Evolutionary conservation across 1,284 basidiomycete genomes (phyloP).

Genomic region (Wolfiporia cocos): DNA sequence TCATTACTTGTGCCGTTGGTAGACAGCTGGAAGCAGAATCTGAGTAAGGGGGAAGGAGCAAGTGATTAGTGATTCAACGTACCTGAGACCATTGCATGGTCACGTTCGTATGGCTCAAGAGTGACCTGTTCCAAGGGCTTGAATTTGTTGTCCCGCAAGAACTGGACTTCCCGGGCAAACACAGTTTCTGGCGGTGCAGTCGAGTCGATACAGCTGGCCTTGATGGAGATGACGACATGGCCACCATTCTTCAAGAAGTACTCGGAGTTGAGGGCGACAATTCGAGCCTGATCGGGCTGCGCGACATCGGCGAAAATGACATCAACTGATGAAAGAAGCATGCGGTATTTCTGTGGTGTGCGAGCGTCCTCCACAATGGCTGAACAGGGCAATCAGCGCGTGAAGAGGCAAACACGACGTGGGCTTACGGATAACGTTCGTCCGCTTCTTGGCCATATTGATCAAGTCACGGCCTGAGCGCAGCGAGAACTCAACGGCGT

Average conservation of each 20-base stretch:
- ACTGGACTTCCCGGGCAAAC: slow-evolving; percentile 87
- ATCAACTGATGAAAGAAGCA: slow-evolving; percentile 90
- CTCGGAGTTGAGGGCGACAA: slow-evolving; percentile 90
- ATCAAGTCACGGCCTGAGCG: slow-evolving; percentile 97
- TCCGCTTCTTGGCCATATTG: slow-evolving; percentile 99
- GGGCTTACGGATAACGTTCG: slow-evolving; percentile 93
- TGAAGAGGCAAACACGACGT: too few species aligned
- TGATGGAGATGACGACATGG: slow-evolving; percentile 95
- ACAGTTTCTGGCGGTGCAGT: slow-evolving; percentile 87
- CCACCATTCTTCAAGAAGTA: slow-evolving; percentile 96
- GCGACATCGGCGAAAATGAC: slow-evolving; percentile 98
- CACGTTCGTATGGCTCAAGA: slow-evolving; percentile 78
- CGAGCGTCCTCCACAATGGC: slow-evolving; percentile 98
- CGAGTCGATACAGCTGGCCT: slow-evolving; percentile 99
- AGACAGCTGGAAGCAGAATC: slow-evolving; percentile 35
- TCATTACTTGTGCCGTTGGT: slow-evolving; percentile 39
- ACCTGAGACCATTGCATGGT: slow-evolving; percentile 81
- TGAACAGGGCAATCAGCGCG: slow-evolving; percentile 28
- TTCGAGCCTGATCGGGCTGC: slow-evolving; percentile 97
- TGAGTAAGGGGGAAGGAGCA: not conserved
- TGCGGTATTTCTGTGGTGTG: slow-evolving; percentile 91
- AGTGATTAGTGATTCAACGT: slow-evolving; percentile 12
- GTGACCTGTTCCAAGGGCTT: slow-evolving; percentile 95
- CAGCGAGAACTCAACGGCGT: slow-evolving; percentile 97
- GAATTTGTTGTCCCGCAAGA: slow-evolving; percentile 76